Evolutionary conservation across 1,284 basidiomycete species (phyloP), one percentile per base, ranked within the genome.

Genomic region (Ceratobasidium sp.): DNA sequence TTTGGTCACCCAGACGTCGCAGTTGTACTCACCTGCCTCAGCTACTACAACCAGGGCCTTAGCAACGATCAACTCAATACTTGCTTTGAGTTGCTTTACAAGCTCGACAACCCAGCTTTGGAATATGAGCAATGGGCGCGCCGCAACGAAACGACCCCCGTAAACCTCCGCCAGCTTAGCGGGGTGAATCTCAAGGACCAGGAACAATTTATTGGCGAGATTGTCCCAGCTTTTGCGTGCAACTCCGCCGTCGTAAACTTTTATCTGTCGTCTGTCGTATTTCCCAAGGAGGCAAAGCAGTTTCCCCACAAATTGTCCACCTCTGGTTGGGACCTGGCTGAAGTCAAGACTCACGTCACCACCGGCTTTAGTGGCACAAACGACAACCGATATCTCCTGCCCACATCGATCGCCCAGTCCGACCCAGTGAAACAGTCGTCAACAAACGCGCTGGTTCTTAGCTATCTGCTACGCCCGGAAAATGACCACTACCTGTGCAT

Each of bases 311-410:
- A 88, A 77, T 79, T 90, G 0, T 81, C 86, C 1, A 87, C 88
- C 7, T 89, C 87, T 10, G 86, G 85, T 0, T 90, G 89, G 89
- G 89, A 90, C 82, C 81, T 90, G 52, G 88, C 87, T 0, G 86
- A 86, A 77, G 75, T 74, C 6, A 86, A 83, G 69, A 60, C 60
- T 0, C 82, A 85, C 48, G 35, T 85, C 12, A 86, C 83, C 3
- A 90, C 88, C 3, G 89, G 89, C 0, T 90, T 90, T 80, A 90
- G 88, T 60, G 89, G 89, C 8, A 90, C 89, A 0, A 90, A 90
- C 67, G 89, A 90, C 79, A 87, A 86, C 46, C 84, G 82, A 60
- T 86, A 88, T 77, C 81, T 90, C 0, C 82, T 90, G 2, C 89
- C 89, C 0, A 83, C 84, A 0, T 86, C 86, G 0, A 88, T 90